Conservation (phyloP, 139 green algal species). For the Tetraselmis chui region DNA sequence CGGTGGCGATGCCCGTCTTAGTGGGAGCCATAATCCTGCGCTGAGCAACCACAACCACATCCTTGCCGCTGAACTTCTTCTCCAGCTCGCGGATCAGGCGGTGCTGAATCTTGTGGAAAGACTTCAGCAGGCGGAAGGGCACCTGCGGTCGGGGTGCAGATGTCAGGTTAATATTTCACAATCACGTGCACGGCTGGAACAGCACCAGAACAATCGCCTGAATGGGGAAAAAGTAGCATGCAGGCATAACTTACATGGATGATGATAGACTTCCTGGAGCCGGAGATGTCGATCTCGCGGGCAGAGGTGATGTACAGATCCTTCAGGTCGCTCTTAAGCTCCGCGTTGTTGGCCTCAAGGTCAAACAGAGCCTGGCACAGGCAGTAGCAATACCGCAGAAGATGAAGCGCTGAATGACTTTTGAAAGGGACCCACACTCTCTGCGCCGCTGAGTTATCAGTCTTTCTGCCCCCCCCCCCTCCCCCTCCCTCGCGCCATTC, state of each 20-base stretch:
- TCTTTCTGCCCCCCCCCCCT: no score
- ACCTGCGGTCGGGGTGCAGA: constrained; percentile 45
- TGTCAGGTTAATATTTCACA: neutral
- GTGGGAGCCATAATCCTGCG: constrained; percentile 83
- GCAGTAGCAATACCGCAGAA: neutral
- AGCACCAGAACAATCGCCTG: no score
- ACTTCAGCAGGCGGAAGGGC: constrained; percentile 93
- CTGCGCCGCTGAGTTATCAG: no score
- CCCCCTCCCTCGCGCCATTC: no score
- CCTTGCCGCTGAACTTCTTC: constrained; percentile 99
- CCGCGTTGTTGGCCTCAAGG: constrained; percentile 94
- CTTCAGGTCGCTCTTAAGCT: constrained; percentile 95
- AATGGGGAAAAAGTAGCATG: no score
- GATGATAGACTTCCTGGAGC: constrained; percentile 88
- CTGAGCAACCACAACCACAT: constrained; percentile 95
- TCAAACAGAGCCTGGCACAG: constrained; percentile 94
- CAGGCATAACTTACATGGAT: constrained; percentile 79
- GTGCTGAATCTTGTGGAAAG: constrained; percentile 97
- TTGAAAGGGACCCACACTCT: no score
- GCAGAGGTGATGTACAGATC: constrained; percentile 97
- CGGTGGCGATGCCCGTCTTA: constrained; percentile 50
- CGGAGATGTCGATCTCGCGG: constrained; percentile 84
- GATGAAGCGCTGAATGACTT: no score
- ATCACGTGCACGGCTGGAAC: neutral
- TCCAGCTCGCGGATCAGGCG: constrained; percentile 97